A percentile compares a stretch with the other conserved stretches of the same genome.
These are phyloP conservation scores for Fusarium nelsonii DNA, from an alignment of 2,329 filamentous ascomycete species.

Conservation along the genomic window DNA sequence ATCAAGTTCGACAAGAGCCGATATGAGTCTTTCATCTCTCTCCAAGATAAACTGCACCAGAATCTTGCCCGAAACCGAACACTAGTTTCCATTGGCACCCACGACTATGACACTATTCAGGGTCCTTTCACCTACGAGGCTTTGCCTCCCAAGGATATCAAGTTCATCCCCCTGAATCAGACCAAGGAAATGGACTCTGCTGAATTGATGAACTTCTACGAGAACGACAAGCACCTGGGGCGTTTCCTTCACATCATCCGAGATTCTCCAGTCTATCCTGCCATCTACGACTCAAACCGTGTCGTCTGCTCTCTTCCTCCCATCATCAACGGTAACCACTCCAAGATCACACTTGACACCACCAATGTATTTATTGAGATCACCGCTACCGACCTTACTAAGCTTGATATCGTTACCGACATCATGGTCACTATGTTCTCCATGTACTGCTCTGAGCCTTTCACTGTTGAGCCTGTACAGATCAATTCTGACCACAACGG, in stretches of 20 bases:
- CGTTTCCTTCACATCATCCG: conserved; percentile 94
- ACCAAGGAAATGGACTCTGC: conserved; percentile 86
- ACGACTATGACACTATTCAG: conserved; percentile 92
- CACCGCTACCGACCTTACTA: conserved; percentile 94
- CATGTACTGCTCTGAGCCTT: conserved; percentile 85
- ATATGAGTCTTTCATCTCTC: conserved; percentile 96
- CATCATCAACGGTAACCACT: conserved; percentile 97
- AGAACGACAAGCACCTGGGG: conserved; percentile 91
- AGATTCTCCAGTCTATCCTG: conserved; percentile 93
- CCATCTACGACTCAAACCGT: conserved; percentile 90
- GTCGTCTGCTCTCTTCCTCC: conserved; percentile 93
- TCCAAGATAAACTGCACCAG: conserved; percentile 98
- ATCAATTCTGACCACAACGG: conserved; percentile 93
- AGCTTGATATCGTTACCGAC: conserved; percentile 94
- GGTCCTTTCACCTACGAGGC: conserved; percentile 98
- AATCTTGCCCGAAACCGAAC: conserved; percentile 94
- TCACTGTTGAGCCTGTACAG: conserved; percentile 93
- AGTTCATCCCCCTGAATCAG: conserved; percentile 92
- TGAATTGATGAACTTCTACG: conserved; percentile 94
- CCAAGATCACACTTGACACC: conserved; percentile 92
- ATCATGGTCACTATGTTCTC: conserved; percentile 99
- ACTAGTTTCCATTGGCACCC: conserved; percentile 95
- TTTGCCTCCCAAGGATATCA: conserved; percentile 88
- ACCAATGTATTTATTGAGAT: conserved; percentile 97
- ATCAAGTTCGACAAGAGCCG: conserved; percentile 91